Evolutionary conservation across 2,329 filamentous ascomycete species (phyloP).

Genomic region (Nothophaeocryptopus gaeumannii): DNA sequence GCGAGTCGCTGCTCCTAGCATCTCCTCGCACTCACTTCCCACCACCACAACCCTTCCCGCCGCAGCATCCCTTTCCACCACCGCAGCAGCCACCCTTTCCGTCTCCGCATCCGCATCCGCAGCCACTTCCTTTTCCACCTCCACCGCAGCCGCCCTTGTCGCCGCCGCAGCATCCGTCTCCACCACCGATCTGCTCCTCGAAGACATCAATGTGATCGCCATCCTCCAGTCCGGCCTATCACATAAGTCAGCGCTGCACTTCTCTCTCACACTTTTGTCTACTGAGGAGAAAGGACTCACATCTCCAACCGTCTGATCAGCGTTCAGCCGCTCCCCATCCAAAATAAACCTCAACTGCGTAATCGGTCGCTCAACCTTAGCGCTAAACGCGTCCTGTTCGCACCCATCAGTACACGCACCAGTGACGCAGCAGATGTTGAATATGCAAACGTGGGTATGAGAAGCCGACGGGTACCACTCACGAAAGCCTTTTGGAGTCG

Average conservation of each 20-base stretch:
- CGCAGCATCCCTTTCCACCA: conserved; percentile 4
- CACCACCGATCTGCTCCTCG: conserved; percentile 26
- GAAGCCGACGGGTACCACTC: not conserved
- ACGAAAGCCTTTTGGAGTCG: conserved; percentile 28
- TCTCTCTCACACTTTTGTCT: too few species aligned
- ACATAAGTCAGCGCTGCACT: too few species aligned
- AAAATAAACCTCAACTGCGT: conserved; percentile 24
- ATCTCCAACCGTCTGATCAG: conserved; percentile 17
- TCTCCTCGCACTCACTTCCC: too few species aligned
- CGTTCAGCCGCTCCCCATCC: conserved; percentile 23
- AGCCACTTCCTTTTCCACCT: not conserved
- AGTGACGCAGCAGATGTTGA: not conserved
- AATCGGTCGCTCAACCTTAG: conserved; percentile 12
- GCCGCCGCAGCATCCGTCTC: conserved; percentile 2
- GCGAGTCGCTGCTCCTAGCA: too few species aligned
- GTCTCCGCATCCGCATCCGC: conserved; percentile 3
- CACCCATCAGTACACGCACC: not conserved
- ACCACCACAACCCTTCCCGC: not conserved
- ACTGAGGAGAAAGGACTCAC: too few species aligned
- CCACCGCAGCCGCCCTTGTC: conserved; percentile 3
- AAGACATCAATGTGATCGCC: conserved; percentile 24
- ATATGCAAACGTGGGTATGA: not conserved
- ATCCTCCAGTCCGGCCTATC: conserved; percentile 25
- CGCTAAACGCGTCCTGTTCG: conserved; percentile 15
- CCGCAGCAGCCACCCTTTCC: conserved; percentile 5